A percentile compares a stretch with the other conserved stretches of the same genome.
These are phyloP conservation scores for Phalaenopsis hybrid DNA, from an alignment of 116 monocot species.

Conservation along the genomic window DNA sequence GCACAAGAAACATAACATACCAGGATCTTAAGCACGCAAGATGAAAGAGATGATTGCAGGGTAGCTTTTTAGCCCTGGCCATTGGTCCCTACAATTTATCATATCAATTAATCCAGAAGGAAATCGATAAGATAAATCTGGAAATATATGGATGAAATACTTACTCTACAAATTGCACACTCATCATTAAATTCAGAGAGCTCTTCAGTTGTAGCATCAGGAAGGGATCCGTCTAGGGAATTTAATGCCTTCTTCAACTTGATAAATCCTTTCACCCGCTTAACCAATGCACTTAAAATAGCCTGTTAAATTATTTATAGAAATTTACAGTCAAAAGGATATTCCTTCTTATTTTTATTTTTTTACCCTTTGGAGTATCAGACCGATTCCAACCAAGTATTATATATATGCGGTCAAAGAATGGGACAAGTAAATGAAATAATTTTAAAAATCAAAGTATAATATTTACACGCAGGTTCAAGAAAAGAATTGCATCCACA, in stretches of 20 bases:
- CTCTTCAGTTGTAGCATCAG: constrained; percentile 91
- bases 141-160: constrained; percentile 3
- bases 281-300: constrained; percentile 60
- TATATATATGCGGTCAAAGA: too few relatives aligned
- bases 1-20: constrained; percentile 33
- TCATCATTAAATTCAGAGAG: constrained; percentile 80
- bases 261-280: constrained; percentile 60
- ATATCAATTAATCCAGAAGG: constrained; percentile 9
- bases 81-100: constrained; percentile 72
- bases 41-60: constrained; percentile 96
- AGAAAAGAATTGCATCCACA: constrained; percentile 78
- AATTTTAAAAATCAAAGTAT: constrained; percentile 3
- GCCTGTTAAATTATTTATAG: constrained; percentile 39
- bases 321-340: not conserved
- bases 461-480: constrained; percentile 74
- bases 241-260: constrained; percentile 71
- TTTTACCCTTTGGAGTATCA: too few relatives aligned
- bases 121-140: constrained; percentile 1
- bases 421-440: constrained; percentile 3
- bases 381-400: too few relatives aligned
- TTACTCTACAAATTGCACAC: constrained; percentile 97
- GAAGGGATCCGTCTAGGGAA: constrained; percentile 80
- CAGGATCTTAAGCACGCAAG: constrained; percentile 94
- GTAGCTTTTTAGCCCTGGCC: constrained; percentile 86
- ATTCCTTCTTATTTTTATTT: not conserved